A percentile compares a stretch with the other conserved stretches of the same genome.
Conservation (phyloP, 305 asterid genomes). For the Solanum hybrid region DNA sequence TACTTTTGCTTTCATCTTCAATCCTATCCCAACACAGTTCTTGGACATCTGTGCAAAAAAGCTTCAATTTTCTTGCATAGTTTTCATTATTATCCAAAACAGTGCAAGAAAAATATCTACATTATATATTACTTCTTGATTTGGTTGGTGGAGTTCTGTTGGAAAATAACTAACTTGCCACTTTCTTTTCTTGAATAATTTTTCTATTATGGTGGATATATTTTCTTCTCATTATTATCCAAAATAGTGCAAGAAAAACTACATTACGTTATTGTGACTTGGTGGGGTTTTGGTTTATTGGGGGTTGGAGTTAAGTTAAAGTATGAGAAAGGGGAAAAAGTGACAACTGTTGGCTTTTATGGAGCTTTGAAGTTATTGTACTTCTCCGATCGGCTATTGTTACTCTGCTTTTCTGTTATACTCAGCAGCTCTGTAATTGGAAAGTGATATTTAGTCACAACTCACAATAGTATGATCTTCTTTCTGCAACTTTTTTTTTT, state of each 20-base stretch:
- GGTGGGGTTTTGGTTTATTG: not conserved
- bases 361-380: constrained; percentile 12
- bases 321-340: not conserved
- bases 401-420: not conserved
- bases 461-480: not conserved
- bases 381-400: not conserved
- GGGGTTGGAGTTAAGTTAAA: constrained; percentile 2
- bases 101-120: not conserved
- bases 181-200: not conserved
- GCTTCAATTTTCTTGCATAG: not conserved
- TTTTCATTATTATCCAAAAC: not conserved
- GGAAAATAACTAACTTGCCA: not conserved
- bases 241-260: not conserved
- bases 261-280: not conserved
- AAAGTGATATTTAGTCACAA: not conserved
- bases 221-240: not conserved
- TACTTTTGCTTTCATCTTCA: not conserved
- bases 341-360: constrained; percentile 12
- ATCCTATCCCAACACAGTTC: no score
- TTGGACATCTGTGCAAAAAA: not conserved
- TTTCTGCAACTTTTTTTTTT: not conserved
- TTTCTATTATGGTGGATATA: not conserved
- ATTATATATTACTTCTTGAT: not conserved
- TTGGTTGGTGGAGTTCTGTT: not conserved
- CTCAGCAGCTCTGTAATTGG: not conserved